Conservation (phyloP, 2,329 filamentous ascomycete species). For the Chaetomiaceae sp. region DNA sequence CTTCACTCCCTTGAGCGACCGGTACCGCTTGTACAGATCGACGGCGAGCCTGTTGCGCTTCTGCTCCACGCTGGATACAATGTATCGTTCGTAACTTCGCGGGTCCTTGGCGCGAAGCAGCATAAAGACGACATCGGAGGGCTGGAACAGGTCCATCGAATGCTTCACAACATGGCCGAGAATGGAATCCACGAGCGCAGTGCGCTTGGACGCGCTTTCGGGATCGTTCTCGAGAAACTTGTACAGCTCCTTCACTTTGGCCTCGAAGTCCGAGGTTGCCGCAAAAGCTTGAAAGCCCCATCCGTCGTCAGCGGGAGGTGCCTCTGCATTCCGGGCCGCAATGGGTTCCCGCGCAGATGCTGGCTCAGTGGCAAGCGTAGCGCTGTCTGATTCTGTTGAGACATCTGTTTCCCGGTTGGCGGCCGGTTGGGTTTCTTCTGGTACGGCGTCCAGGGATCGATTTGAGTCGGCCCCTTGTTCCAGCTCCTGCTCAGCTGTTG, state of each 20-base stretch:
- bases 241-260: conserved; percentile 11
- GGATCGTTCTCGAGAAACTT: not conserved
- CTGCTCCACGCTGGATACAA: conserved; percentile 31
- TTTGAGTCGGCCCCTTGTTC: too few species aligned
- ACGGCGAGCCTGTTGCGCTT: conserved; percentile 32
- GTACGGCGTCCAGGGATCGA: too few species aligned
- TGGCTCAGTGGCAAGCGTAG: not conserved
- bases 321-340: not conserved
- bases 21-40: conserved; percentile 44
- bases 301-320: not conserved
- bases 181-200: conserved; percentile 9
- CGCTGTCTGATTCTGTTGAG: too few species aligned
- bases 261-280: conserved; percentile 5
- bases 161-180: conserved; percentile 17
- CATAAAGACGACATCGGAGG: conserved; percentile 32
- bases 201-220: not conserved
- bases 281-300: conserved; percentile 6
- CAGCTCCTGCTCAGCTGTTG: too few species aligned
- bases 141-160: conserved; percentile 20
- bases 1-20: conserved; percentile 35
- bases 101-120: conserved; percentile 38
- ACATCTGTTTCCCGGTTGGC: too few species aligned
- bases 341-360: too few species aligned
- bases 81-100: conserved; percentile 41
- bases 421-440: too few species aligned